A percentile compares a stretch with the other conserved stretches of the same genome.
Evolutionary conservation across 2,329 filamentous ascomycete genomes (phyloP).

Genomic region (Ophiocordyceps polyrhachis-furcata): DNA sequence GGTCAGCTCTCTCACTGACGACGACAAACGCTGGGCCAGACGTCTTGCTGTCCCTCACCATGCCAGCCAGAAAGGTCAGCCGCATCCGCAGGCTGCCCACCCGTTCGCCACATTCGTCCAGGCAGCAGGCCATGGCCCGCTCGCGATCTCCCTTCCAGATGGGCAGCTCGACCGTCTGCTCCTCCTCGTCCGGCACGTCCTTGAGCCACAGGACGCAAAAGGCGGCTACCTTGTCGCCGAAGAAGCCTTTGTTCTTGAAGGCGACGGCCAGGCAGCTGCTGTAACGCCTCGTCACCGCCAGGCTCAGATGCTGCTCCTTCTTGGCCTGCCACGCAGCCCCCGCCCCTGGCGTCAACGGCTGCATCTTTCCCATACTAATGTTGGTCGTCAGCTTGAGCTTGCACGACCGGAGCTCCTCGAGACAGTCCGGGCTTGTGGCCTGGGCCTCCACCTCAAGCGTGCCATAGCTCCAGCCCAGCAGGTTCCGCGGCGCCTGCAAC

Average conservation of each 20-base stretch:
- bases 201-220: slow-evolving; percentile 51
- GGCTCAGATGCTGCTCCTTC: slow-evolving; percentile 19
- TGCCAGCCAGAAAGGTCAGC: slow-evolving; percentile 16
- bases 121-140: slow-evolving; percentile 26
- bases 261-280: slow-evolving; percentile 34
- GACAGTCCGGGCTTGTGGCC: slow-evolving; percentile 22
- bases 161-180: slow-evolving; percentile 34
- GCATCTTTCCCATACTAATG: slow-evolving; percentile 39
- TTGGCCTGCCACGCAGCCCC: slow-evolving; percentile 33
- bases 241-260: slow-evolving; percentile 22
- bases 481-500: slow-evolving; percentile 35
- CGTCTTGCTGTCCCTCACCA: slow-evolving; percentile 9
- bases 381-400: slow-evolving; percentile 42
- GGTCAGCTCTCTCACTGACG: background rate
- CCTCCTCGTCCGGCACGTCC: slow-evolving; percentile 50
- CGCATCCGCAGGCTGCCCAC: slow-evolving; percentile 25
- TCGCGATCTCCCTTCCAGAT: slow-evolving; percentile 44
- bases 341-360: slow-evolving; percentile 20
- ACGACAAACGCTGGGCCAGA: background rate
- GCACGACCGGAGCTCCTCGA: slow-evolving; percentile 25
- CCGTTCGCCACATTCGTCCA: slow-evolving; percentile 25
- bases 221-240: slow-evolving; percentile 35
- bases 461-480: slow-evolving; percentile 54
- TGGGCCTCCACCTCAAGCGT: slow-evolving; percentile 45
- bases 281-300: slow-evolving; percentile 44